phyloP scores from a whole-genome alignment of 1,284 basidiomycete species.

The Ganoderma sp. region DNA sequence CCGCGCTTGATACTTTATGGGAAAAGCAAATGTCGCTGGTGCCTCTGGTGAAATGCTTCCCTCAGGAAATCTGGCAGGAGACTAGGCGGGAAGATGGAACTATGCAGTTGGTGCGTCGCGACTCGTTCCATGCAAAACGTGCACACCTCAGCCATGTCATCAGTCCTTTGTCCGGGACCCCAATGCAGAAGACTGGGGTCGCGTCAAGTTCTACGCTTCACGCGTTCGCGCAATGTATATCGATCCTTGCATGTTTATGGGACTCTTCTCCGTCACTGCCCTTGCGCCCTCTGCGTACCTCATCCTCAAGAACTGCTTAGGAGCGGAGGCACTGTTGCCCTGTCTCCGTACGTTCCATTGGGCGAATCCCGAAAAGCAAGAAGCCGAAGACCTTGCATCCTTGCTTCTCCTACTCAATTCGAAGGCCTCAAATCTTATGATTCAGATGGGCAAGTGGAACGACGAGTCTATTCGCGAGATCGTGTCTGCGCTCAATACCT shows the following conservation, averaged over 20 bases:
- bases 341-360: constrained; percentile 28
- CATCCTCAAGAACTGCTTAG: constrained; percentile 9
- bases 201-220: constrained; percentile 25
- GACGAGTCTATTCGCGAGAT: constrained; percentile 14
- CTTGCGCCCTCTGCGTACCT: constrained; percentile 8
- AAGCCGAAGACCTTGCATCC: constrained; percentile 12
- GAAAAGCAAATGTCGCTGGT: constrained; percentile 19
- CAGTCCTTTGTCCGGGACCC: constrained; percentile 21
- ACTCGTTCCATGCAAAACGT: background rate
- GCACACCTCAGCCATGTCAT: background rate
- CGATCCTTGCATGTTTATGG: constrained; percentile 2
- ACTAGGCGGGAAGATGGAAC: constrained; percentile 13
- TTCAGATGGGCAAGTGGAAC: constrained; percentile 2
- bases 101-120: constrained; percentile 17
- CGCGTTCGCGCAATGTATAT: constrained; percentile 17
- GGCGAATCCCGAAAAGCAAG: constrained; percentile 6
- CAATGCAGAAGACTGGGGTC: constrained; percentile 22
- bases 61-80: constrained; percentile 24
- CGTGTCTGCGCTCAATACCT: constrained; percentile 16
- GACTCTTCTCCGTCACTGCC: background rate
- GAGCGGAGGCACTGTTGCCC: constrained; percentile 21
- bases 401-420: constrained; percentile 28
- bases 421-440: constrained; percentile 16
- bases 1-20: constrained; percentile 31
- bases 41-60: constrained; percentile 30